phyloP scores from a whole-genome alignment of 2,329 filamentous ascomycete species.

The Hypomyces rosellus region DNA sequence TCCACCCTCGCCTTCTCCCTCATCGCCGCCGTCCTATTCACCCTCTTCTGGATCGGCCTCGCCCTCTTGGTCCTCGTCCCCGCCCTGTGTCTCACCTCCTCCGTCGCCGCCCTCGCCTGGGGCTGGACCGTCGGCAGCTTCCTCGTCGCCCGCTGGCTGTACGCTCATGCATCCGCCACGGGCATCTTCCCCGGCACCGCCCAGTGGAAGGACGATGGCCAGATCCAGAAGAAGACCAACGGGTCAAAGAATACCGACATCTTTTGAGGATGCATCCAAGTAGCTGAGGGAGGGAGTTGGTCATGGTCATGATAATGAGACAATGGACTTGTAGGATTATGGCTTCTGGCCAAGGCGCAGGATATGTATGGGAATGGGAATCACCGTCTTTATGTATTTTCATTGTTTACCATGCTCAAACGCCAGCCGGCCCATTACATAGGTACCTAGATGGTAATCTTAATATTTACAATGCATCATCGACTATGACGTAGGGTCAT shows the following conservation, averaged over 20 bases:
- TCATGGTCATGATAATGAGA: background rate
- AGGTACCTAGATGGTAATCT: background rate
- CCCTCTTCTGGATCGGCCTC: constrained; percentile 60
- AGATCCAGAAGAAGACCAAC: background rate
- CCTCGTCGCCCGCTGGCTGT: constrained; percentile 41
- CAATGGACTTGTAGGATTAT: background rate
- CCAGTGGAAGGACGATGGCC: constrained; percentile 16
- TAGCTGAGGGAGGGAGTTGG: background rate
- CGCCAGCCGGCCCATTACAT: background rate
- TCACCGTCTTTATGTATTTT: background rate
- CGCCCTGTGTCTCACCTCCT: constrained; percentile 58
- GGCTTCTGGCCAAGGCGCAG: background rate
- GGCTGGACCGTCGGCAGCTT: constrained; percentile 59
- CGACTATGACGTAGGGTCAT: background rate
- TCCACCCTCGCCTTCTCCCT: constrained; percentile 58
- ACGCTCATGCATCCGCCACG: constrained; percentile 28
- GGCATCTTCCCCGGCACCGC: constrained; percentile 8
- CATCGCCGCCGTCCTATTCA: constrained; percentile 56
- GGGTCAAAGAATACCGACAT: background rate
- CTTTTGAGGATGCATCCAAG: background rate
- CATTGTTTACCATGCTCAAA: too few relatives aligned
- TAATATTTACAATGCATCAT: background rate
- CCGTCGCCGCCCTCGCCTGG: constrained; percentile 59
- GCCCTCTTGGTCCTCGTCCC: constrained; percentile 64
- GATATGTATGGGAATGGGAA: background rate